Base-by-base conservation (phyloP, 2,329 filamentous ascomycete genomes). In the Calonectria honghensis region DNA sequence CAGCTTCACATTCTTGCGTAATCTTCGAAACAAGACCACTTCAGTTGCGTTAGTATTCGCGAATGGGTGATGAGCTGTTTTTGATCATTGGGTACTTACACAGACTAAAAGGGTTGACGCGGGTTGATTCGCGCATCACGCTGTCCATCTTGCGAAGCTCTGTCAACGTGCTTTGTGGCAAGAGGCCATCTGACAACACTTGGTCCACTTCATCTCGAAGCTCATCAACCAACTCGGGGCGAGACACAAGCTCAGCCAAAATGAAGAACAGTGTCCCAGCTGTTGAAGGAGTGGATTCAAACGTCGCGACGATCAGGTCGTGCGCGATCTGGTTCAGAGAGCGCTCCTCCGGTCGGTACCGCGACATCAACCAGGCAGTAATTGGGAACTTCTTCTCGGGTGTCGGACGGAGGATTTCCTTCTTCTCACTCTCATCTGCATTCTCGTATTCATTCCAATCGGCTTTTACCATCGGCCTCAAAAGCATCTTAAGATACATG, bases 21-120 rank as follows among this genome's bases (percentile, higher is more conserved):
- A 35, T 35, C 52, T 57, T 57, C 52, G 52, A 57, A 57, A 57
- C 18, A 57, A n/a, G 18, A 57, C 52, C 52, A 57, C 52, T 57
- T 10, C 24, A 6, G 13, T 6, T 11, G 9, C 6, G 29, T 57
- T 57, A 57, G 52, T 6, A 11, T 35, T 20, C n/a, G 5, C 5
- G 10, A 18, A 48, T 48, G 45, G 10, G 20, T 31, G 14, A 18
- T 31, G 18, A 31, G 6, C 1, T 20, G 20, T 32, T 31, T 6
- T 9, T 29, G 4, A 14, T 18, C 18, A 7, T 10, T 32, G 1
- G 29, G 35, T 2, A 57, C 52, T 57, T 6, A 57, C 52, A 35
- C 7, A 57, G 52, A 57, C 52, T 57, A 14, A 57, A 57, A 35
- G 52, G 52, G 31, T 57, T 57, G 31, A 57, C 52, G 0, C 52